Conservation (phyloP, 225 moss, liverwort and hornwort genomes). For the Pseudisothecium myosuroides region DNA sequence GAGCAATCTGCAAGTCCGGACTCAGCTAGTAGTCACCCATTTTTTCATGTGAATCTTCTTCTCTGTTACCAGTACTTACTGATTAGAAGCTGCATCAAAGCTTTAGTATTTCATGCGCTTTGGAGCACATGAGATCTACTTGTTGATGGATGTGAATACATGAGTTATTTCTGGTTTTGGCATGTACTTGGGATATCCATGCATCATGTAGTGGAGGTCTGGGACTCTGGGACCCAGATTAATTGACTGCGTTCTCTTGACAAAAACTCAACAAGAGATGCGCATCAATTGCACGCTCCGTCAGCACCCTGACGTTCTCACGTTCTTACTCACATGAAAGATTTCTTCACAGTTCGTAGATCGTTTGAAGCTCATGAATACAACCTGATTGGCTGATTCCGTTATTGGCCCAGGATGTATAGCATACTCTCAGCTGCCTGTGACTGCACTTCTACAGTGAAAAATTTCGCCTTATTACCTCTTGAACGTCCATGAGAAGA, state of each 20-base stretch:
- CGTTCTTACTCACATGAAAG: neutral
- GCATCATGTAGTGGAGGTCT: neutral
- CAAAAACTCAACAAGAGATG: neutral
- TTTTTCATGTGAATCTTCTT: neutral
- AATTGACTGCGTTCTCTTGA: neutral
- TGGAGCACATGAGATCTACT: neutral
- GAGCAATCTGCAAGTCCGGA: neutral
- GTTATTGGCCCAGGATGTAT: neutral
- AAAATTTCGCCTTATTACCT: neutral
- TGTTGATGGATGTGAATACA: neutral
- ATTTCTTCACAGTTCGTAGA: neutral
- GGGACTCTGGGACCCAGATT: neutral
- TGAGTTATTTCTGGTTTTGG: neutral
- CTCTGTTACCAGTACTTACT: neutral
- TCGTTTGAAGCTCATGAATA: neutral
- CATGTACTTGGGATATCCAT: neutral
- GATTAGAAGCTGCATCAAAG: neutral
- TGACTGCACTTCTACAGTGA: neutral
- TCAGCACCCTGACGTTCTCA: neutral
- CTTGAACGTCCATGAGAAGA: neutral
- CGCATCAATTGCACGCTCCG: neutral
- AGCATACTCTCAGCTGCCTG: neutral
- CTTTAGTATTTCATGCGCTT: neutral
- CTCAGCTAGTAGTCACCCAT: neutral
- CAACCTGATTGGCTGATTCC: neutral